These are phyloP conservation scores for Vanderwaltozyma polyspora DNA, from an alignment of 805 yeast species.

Conservation along the genomic window DNA sequence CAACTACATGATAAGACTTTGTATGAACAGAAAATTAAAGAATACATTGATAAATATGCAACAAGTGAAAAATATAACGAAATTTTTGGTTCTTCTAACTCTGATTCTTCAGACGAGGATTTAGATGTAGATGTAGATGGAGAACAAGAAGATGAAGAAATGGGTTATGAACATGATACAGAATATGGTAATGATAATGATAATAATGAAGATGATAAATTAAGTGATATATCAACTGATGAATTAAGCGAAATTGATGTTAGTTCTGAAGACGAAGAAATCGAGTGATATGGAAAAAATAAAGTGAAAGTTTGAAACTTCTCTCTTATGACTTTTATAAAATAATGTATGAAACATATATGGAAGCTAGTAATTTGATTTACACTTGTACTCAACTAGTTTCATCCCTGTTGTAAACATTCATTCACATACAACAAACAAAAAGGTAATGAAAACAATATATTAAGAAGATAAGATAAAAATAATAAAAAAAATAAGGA, in stretches of 20 bases:
- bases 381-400: too few species aligned
- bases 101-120: conserved; percentile 20
- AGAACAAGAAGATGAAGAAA: conserved; percentile 8
- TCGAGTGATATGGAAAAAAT: too few species aligned
- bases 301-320: too few species aligned
- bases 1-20: conserved; percentile 55
- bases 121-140: conserved; percentile 22
- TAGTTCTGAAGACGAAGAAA: conserved; percentile 15
- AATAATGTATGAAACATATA: too few species aligned
- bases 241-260: conserved; percentile 25
- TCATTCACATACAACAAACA: too few species aligned
- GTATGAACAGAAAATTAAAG: conserved; percentile 60
- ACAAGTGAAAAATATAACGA: conserved; percentile 28
- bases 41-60: conserved; percentile 66
- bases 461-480: too few species aligned
- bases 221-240: conserved; percentile 6
- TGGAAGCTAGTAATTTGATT: too few species aligned
- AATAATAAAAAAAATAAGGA: too few species aligned
- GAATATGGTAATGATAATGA: conserved; percentile 7
- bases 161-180: conserved; percentile 1
- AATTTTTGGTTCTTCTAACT: conserved; percentile 34
- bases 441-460: too few species aligned
- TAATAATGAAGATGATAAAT: neutral
- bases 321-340: too few species aligned
- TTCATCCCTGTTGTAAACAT: too few species aligned